Evolutionary conservation across 1,139 yeast genomes (phyloP).

Genomic region (Meyerozyma sp.): DNA sequence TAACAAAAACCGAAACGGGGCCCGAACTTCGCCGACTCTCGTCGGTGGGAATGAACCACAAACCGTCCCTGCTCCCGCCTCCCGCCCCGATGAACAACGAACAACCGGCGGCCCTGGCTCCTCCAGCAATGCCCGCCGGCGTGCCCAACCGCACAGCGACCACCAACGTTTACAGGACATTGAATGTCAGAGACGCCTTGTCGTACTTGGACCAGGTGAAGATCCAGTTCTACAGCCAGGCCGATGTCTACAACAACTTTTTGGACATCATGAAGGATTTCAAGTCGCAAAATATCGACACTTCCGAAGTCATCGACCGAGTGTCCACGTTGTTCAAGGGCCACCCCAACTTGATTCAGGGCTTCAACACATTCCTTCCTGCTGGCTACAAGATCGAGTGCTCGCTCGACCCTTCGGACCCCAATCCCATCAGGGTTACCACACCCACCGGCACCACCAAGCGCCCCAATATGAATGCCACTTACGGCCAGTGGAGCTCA

Average conservation of each 20-base stretch:
- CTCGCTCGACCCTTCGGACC: conserved; percentile 83
- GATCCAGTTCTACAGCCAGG: conserved; percentile 84
- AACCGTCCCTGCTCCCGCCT: not conserved
- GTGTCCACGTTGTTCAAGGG: conserved; percentile 89
- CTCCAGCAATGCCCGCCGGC: conserved; percentile 21
- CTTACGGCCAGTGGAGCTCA: not conserved
- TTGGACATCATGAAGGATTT: conserved; percentile 98
- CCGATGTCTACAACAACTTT: conserved; percentile 93
- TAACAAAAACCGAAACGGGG: conserved; percentile 14
- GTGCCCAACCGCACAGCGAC: conserved; percentile 42
- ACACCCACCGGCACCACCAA: conserved; percentile 91
- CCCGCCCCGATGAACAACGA: not conserved
- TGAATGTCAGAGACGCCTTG: conserved; percentile 93
- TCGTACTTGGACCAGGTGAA: conserved; percentile 95
- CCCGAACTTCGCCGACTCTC: conserved; percentile 24
- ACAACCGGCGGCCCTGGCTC: conserved; percentile 9
- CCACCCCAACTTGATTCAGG: conserved; percentile 89
- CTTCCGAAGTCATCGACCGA: conserved; percentile 96
- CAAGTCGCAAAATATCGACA: conserved; percentile 91
- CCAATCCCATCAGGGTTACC: conserved; percentile 88
- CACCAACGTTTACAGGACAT: conserved; percentile 65
- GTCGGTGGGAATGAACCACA: conserved; percentile 6
- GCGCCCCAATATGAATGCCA: conserved; percentile 38
- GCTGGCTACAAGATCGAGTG: conserved; percentile 96
- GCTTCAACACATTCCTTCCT: conserved; percentile 94